Base-by-base conservation (phyloP, 148 eudicot genomes). In the Salicornia ramosissima region DNA sequence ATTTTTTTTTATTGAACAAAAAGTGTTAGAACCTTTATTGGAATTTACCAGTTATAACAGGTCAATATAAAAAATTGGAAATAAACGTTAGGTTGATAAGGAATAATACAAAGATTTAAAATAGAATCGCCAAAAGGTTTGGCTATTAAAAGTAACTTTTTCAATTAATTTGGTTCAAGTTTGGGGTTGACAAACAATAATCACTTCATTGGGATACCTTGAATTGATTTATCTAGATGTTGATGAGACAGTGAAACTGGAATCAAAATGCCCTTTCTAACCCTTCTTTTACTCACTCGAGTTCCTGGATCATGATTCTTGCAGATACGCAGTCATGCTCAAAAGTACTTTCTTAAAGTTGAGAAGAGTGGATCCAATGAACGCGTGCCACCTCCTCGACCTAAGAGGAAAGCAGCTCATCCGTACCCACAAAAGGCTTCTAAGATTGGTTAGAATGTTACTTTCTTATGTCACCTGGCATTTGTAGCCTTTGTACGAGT, bases 371-470 rank as follows among this genome's bases (percentile, higher is more conserved):
- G 90, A 21, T 72, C 81, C 26, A 81, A 78, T 52, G 86, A 84
- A 58, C 88, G 79, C 63, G 87, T 86, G 14, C 90, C 90, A 29
- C 90, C 90, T 49, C 86, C 90, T 43, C 76, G 90, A 31, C 90
- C 90, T 14, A 86, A 86, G 80, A 82, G 86, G 70, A 86, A 86
- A 80, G 90, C 90, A 54, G 70, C 86, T 50, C 86, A 86, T 74
- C 90, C 90, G 34, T 86, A 86, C 69, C 90, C 90, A 10, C 90
- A 84, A 31, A 86, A 86, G 72, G 87, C 90, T n/a, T 70, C 83
- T 49, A 84, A 82, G 72, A 80, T 26, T 54, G 86, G 90, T 86
- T 19, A 64, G 77, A 28, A 29, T 40, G 45, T 65, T 66, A 14
- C 28, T 26, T 64, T 59, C 14, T 29, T 25, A 5, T 67, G 18